phyloP scores from a whole-genome alignment of 208 protist species.

The Wallacemonas collosoma region DNA sequence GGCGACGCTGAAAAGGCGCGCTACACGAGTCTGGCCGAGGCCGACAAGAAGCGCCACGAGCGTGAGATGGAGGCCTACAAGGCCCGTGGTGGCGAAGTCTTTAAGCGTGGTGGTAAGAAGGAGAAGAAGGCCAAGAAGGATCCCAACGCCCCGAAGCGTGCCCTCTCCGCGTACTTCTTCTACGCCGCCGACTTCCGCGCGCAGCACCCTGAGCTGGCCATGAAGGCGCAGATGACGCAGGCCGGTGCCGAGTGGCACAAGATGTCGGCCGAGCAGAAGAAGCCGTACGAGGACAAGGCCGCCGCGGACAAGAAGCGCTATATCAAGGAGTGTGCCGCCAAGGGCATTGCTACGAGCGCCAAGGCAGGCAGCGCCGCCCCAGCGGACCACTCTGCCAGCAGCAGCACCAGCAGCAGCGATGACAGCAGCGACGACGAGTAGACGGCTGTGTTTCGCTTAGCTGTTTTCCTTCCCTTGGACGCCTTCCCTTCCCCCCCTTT shows the following conservation, averaged over 20 bases:
- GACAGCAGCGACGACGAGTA: constrained; percentile 25
- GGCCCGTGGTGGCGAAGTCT: constrained; percentile 53
- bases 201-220: constrained; percentile 51
- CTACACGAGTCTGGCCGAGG: constrained; percentile 73
- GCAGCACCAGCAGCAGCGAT: constrained; percentile 21
- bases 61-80: constrained; percentile 77
- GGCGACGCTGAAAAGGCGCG: constrained; percentile 69
- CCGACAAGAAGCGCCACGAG: constrained; percentile 82
- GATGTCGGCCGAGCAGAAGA: constrained; percentile 67
- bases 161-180: constrained; percentile 79
- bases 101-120: constrained; percentile 56
- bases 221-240: constrained; percentile 66
- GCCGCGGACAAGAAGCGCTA: constrained; percentile 85
- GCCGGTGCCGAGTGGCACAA: constrained; percentile 73
- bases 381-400: constrained; percentile 12
- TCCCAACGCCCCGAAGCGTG: constrained; percentile 82
- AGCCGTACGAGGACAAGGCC: constrained; percentile 79
- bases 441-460: background rate
- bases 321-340: constrained; percentile 49
- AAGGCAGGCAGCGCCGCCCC: constrained; percentile 19
- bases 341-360: constrained; percentile 23
- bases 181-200: constrained; percentile 74
- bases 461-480: constrained; percentile 16
- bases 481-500: constrained; percentile 7
- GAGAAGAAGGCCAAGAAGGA: constrained; percentile 70